phyloP scores from a whole-genome alignment of 73 alveolate genomes.

The Strombidium stylifer region DNA sequence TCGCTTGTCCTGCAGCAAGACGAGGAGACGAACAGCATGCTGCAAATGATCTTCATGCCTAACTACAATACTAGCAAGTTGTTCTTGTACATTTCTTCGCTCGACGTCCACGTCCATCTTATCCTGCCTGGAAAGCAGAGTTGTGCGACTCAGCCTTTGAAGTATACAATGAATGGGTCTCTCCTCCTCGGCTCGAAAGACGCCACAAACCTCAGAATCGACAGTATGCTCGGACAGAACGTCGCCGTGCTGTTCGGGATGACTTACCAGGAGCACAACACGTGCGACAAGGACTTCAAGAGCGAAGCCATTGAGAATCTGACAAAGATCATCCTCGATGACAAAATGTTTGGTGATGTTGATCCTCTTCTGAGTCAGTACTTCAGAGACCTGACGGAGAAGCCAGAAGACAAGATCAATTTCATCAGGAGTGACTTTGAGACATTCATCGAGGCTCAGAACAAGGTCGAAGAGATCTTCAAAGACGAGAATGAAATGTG shows the following conservation, averaged over 20 bases:
- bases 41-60: conserved; percentile 24
- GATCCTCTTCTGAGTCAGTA: conserved; percentile 16
- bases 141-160: conserved; percentile 22
- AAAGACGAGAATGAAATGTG: conserved; percentile 6
- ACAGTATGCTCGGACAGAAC: conserved; percentile 10
- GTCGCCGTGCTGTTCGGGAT: conserved; percentile 20
- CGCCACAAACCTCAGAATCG: conserved; percentile 12
- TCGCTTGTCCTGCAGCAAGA: conserved; percentile 14
- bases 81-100: conserved; percentile 32
- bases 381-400: conserved; percentile 31
- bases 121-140: conserved; percentile 34
- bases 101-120: conserved; percentile 16
- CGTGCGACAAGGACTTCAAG: neutral
- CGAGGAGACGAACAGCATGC: conserved; percentile 2
- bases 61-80: conserved; percentile 32
- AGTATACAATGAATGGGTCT: conserved; percentile 29
- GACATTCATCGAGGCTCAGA: conserved; percentile 70
- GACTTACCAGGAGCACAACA: neutral
- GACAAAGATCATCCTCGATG: neutral
- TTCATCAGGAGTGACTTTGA: conserved; percentile 77
- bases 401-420: conserved; percentile 74
- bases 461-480: conserved; percentile 33
- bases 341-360: conserved; percentile 9
- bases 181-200: conserved; percentile 23
- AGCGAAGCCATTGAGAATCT: neutral